Percentiles rank a stretch among this genome's conserved stretches.
phyloP scores from a whole-genome alignment of 2,329 filamentous ascomycete species.

The Apiospora marii region DNA sequence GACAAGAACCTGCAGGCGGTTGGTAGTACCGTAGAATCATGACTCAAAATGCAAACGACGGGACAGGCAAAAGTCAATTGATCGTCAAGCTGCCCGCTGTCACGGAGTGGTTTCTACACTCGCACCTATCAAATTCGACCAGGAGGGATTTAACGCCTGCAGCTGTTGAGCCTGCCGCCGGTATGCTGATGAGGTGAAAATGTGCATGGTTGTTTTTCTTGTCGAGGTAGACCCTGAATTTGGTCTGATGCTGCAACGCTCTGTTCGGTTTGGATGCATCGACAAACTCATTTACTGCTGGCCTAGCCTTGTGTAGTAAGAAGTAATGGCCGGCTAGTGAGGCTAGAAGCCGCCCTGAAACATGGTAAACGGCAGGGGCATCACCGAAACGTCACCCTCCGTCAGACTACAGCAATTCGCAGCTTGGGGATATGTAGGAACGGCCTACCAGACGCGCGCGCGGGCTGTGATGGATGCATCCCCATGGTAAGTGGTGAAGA shows the following conservation, averaged over 20 bases:
- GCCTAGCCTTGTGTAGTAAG: background rate
- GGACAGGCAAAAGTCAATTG: constrained; percentile 11
- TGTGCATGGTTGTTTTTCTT: background rate
- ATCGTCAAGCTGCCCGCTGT: background rate
- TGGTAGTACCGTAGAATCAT: background rate
- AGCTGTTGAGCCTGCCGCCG: background rate
- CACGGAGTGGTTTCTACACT: background rate
- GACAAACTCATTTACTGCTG: background rate
- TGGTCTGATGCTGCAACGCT: background rate
- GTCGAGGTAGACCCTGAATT: background rate
- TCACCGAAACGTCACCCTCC: constrained; percentile 25
- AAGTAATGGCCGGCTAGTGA: background rate
- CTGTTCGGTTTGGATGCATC: background rate
- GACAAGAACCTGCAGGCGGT: constrained; percentile 10
- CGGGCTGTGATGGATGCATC: too few species aligned
- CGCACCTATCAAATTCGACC: constrained; percentile 5
- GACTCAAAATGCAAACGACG: background rate
- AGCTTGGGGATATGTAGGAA: background rate
- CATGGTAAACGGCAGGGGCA: constrained; percentile 22
- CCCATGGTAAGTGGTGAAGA: background rate
- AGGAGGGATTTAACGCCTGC: background rate
- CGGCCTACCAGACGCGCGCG: background rate
- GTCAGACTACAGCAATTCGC: background rate
- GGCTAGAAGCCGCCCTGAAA: constrained; percentile 22
- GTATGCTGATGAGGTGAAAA: background rate